Conservation (phyloP, 2,329 filamentous ascomycete genomes). For the Aspergillus clavatus region DNA sequence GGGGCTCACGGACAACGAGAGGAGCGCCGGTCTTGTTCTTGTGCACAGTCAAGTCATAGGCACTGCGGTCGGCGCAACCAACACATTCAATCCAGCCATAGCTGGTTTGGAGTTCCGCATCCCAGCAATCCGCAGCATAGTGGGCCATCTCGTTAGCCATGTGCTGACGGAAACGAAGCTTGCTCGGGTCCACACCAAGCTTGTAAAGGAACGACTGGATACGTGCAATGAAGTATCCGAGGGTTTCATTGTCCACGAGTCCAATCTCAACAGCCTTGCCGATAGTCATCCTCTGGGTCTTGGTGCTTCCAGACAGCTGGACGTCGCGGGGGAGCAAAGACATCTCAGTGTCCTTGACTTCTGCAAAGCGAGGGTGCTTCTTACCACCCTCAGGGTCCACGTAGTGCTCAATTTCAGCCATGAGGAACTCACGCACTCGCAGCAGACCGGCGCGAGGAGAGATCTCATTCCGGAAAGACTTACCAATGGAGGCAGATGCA, state of each 20-base stretch:
- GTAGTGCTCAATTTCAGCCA: conserved; percentile 99
- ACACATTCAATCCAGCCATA: conserved; percentile 99
- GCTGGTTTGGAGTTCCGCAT: conserved; percentile 84
- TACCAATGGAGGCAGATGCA: conserved; percentile 93
- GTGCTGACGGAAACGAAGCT: conserved; percentile 95
- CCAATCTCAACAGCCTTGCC: conserved; percentile 78
- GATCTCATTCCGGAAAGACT: conserved; percentile 97
- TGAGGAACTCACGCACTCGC: conserved; percentile 92
- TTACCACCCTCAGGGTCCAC: conserved; percentile 93
- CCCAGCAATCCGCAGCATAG: conserved; percentile 97
- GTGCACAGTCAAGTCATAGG: conserved; percentile 90
- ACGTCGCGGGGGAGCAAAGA: conserved; percentile 78
- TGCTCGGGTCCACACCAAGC: conserved; percentile 79
- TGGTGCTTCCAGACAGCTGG: conserved; percentile 80
- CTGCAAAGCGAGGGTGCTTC: conserved; percentile 82
- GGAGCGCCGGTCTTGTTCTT: conserved; percentile 86
- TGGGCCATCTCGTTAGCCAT: conserved; percentile 90
- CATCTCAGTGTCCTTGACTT: conserved; percentile 79
- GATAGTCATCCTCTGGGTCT: conserved; percentile 67
- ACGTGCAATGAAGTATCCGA: conserved; percentile 93
- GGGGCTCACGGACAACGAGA: conserved; percentile 75
- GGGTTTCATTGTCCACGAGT: conserved; percentile 92
- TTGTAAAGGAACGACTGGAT: conserved; percentile 87
- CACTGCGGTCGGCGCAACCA: conserved; percentile 90
- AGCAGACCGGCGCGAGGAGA: conserved; percentile 87